Evolutionary conservation across 2,329 filamentous ascomycete species (phyloP).

Genomic region (Aureobasidium sp.): DNA sequence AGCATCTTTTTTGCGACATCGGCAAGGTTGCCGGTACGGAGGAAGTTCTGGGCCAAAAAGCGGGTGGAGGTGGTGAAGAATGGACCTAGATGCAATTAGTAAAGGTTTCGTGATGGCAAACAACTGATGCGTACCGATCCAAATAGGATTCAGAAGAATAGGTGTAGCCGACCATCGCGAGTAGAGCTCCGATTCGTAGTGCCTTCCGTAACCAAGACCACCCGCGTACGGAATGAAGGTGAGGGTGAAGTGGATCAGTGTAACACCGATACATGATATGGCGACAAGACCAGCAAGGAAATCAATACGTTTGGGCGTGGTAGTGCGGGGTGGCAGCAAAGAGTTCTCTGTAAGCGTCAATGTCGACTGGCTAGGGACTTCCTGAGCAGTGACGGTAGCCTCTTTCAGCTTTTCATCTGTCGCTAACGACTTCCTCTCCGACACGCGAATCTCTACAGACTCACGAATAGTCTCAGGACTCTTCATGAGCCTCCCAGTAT

Average conservation of each 20-base stretch:
- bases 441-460: background rate
- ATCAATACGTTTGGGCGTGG: constrained; percentile 32
- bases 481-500: background rate
- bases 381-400: background rate
- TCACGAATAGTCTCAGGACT: constrained; percentile 5
- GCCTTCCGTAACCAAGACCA: constrained; percentile 29
- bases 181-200: constrained; percentile 37
- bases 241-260: constrained; percentile 39
- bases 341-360: background rate
- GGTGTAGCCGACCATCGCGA: constrained; percentile 37
- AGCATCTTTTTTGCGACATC: constrained; percentile 41
- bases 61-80: constrained; percentile 45
- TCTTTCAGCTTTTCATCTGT: background rate
- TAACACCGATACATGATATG: constrained; percentile 39
- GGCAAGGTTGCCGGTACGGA: constrained; percentile 37
- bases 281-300: constrained; percentile 43
- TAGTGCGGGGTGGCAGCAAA: background rate
- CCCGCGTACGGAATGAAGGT: constrained; percentile 39
- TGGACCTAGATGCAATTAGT: constrained; percentile 24
- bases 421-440: background rate
- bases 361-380: background rate
- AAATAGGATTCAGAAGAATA: constrained; percentile 41
- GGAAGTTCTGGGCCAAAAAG: constrained; percentile 38
- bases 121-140: constrained; percentile 29
- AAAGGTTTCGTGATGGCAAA: too few species aligned